Evolutionary conservation across 2,329 filamentous ascomycete species (phyloP).

Genomic region (Clathrospora elynae): DNA sequence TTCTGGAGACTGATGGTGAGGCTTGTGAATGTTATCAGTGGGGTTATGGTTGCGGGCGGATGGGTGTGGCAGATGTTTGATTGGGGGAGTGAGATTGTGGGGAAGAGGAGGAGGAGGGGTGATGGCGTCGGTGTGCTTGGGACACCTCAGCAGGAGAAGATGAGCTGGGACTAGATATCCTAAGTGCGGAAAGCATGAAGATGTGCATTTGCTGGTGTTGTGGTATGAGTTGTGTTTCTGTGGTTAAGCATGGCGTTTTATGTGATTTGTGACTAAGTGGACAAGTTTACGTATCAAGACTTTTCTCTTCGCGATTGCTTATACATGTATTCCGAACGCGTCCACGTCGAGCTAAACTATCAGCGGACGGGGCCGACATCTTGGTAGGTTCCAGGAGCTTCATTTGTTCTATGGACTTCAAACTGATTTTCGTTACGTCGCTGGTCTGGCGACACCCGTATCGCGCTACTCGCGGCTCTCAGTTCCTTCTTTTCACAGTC

Average conservation of each 20-base stretch:
- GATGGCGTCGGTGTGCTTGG: slow-evolving; percentile 56
- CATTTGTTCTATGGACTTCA: no score
- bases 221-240: neutral
- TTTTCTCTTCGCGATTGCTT: no score
- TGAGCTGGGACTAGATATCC: slow-evolving; percentile 19
- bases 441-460: no score
- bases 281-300: no score
- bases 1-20: slow-evolving; percentile 77
- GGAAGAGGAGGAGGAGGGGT: slow-evolving; percentile 46
- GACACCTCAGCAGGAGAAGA: slow-evolving; percentile 25
- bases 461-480: no score
- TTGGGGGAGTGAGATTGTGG: slow-evolving; percentile 65
- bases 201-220: neutral
- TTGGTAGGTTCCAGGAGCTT: no score
- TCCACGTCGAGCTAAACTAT: no score
- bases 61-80: slow-evolving; percentile 89
- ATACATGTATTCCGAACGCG: no score
- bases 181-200: neutral
- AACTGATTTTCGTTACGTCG: no score
- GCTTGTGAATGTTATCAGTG: slow-evolving; percentile 86
- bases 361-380: no score
- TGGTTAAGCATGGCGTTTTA: slow-evolving; percentile 1
- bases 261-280: no score
- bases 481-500: no score
- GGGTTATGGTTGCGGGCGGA: slow-evolving; percentile 89